These are phyloP conservation scores for Plantago coronopus DNA, from an alignment of 305 asterid genomes.

Conservation along the genomic window DNA sequence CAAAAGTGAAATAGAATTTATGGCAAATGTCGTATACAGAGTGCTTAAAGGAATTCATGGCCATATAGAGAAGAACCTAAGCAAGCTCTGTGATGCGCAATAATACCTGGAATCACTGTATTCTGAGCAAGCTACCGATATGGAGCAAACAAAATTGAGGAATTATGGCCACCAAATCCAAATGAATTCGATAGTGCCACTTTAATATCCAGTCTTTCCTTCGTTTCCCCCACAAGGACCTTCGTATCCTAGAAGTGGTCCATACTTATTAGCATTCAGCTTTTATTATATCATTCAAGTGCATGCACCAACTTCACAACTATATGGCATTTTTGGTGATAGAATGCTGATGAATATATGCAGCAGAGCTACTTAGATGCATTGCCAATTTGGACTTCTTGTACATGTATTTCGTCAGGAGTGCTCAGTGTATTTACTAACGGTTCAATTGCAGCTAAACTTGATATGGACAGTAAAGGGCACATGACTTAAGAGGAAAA, in stretches of 20 bases:
- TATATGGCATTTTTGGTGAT: no score
- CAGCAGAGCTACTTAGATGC: no score
- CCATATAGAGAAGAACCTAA: not conserved
- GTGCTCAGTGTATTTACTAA: no score
- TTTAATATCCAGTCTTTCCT: constrained; percentile 65
- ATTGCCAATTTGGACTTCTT: no score
- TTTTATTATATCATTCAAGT: no score
- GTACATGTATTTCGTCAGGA: no score
- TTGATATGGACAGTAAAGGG: not conserved
- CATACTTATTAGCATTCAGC: constrained; percentile 5
- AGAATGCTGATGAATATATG: no score
- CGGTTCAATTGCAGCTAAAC: no score
- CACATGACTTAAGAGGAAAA: not conserved
- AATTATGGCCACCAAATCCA: constrained; percentile 95
- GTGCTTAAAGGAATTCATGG: not conserved
- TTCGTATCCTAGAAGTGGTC: constrained; percentile 51
- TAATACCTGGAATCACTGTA: constrained; percentile 26
- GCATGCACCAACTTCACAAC: no score
- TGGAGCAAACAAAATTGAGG: constrained; percentile 84
- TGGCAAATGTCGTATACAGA: not conserved
- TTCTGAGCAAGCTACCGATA: constrained; percentile 43
- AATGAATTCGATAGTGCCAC: constrained; percentile 91
- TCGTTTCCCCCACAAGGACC: constrained; percentile 65
- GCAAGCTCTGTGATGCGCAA: not conserved
- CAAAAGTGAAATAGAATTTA: not conserved